phyloP scores from a whole-genome alignment of 2,329 filamentous ascomycete genomes.

The Botrytis medusae region DNA sequence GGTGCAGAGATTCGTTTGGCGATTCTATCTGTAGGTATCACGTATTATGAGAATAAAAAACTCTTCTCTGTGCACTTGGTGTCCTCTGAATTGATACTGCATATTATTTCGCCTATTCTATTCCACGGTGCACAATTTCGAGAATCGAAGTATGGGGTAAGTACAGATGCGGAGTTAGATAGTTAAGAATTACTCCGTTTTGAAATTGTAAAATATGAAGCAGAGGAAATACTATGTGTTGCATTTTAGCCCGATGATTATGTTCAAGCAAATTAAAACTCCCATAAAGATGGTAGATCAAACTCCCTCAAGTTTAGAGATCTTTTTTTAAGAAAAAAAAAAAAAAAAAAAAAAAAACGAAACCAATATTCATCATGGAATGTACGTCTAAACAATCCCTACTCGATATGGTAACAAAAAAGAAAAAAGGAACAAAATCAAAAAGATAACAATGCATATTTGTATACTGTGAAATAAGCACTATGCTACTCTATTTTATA shows the following conservation, averaged over 20 bases:
- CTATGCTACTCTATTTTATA: background rate
- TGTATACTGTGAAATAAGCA: background rate
- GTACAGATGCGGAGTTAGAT: background rate
- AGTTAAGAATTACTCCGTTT: background rate
- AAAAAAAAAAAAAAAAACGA: too few species aligned
- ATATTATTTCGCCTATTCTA: background rate
- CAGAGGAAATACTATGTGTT: background rate
- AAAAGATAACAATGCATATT: background rate
- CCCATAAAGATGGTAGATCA: background rate
- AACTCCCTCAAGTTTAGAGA: background rate
- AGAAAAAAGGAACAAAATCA: background rate
- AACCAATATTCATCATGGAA: too few species aligned
- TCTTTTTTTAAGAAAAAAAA: too few species aligned
- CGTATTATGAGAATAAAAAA: background rate
- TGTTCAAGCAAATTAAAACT: rapidly evolving
- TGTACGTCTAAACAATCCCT: too few species aligned
- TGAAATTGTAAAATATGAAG: too few species aligned
- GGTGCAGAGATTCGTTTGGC: background rate
- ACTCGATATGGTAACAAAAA: background rate
- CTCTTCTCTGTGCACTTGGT: background rate
- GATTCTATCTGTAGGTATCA: background rate
- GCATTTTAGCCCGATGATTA: background rate
- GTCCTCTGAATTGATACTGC: background rate
- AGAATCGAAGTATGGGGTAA: background rate
- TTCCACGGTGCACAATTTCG: background rate